Evolutionary conservation across 2,329 filamentous ascomycete genomes (phyloP).

Genomic region (Stachybotrys elegans): DNA sequence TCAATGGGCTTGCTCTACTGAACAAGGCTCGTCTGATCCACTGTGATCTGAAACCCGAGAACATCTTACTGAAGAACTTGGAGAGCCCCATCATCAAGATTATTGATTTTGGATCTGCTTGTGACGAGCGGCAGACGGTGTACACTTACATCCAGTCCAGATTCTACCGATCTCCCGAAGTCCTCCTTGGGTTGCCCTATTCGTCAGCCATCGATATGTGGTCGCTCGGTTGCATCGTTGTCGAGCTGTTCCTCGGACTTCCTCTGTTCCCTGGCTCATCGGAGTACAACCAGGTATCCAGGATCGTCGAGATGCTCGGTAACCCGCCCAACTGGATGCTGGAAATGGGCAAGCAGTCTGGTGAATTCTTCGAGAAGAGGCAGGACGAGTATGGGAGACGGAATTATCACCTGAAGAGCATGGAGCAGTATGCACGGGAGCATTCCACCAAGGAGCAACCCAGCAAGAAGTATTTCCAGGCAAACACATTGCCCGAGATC

Average conservation of each 20-base stretch:
- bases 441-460: slow-evolving; percentile 96
- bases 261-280: slow-evolving; percentile 95
- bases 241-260: slow-evolving; percentile 91
- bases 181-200: slow-evolving; percentile 90
- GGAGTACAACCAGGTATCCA: slow-evolving; percentile 96
- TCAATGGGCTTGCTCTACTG: slow-evolving; percentile 85
- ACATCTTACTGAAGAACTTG: slow-evolving; percentile 94
- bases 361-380: slow-evolving; percentile 93
- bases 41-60: slow-evolving; percentile 97
- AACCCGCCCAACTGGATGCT: slow-evolving; percentile 98
- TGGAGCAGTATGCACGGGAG: slow-evolving; percentile 96
- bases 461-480: slow-evolving; percentile 99
- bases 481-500: slow-evolving; percentile 89
- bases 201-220: slow-evolving; percentile 99
- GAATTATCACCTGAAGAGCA: slow-evolving; percentile 87
- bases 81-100: slow-evolving; percentile 99
- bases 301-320: slow-evolving; percentile 97
- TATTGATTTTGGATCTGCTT: slow-evolving; percentile 98
- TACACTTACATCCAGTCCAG: slow-evolving; percentile 99
- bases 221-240: slow-evolving; percentile 97
- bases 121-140: slow-evolving; percentile 95
- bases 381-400: slow-evolving; percentile 88
- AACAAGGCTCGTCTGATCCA: slow-evolving; percentile 97
- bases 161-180: slow-evolving; percentile 96
- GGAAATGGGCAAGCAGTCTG: slow-evolving; percentile 96